A percentile compares a stretch with the other conserved stretches of the same genome.
Evolutionary conservation across 2,329 filamentous ascomycete genomes (phyloP).

Genomic region (Monosporascus sp.): DNA sequence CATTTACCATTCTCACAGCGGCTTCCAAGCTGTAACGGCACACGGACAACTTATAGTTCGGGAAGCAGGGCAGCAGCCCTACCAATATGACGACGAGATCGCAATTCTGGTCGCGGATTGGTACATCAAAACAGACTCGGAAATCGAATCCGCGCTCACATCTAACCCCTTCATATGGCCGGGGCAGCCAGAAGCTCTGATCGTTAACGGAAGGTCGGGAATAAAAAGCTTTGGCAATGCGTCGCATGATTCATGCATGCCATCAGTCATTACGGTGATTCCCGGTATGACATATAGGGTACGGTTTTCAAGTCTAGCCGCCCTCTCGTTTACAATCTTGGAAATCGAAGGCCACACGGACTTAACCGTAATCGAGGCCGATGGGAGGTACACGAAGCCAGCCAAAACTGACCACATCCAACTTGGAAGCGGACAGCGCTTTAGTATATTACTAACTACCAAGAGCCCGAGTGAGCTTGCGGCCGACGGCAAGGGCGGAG

Average conservation of each 20-base stretch:
- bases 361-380: slow-evolving; percentile 56
- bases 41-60: slow-evolving; percentile 56
- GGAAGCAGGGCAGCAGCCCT: slow-evolving; percentile 41
- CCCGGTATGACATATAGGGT: slow-evolving; percentile 57
- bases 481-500: slow-evolving; percentile 21
- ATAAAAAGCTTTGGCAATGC: slow-evolving; percentile 31
- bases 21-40: slow-evolving; percentile 55
- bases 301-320: slow-evolving; percentile 53
- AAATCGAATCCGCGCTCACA: slow-evolving; percentile 45
- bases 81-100: slow-evolving; percentile 57
- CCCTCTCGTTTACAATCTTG: slow-evolving; percentile 48
- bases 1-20: slow-evolving; percentile 65
- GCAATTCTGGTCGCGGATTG: slow-evolving; percentile 52
- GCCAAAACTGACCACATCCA: slow-evolving; percentile 45
- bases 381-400: slow-evolving; percentile 49
- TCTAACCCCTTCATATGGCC: slow-evolving; percentile 49
- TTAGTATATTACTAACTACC: slow-evolving; percentile 49
- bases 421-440: slow-evolving; percentile 55
- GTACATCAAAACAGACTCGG: slow-evolving; percentile 48
- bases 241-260: slow-evolving; percentile 32
- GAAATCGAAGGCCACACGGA: slow-evolving; percentile 52
- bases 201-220: slow-evolving; percentile 52
- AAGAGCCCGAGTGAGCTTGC: slow-evolving; percentile 43
- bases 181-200: slow-evolving; percentile 51
- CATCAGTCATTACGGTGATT: slow-evolving; percentile 52